Evolutionary conservation across 805 yeast genomes (phyloP).

Genomic region (Teunomyces aglyptinius): DNA sequence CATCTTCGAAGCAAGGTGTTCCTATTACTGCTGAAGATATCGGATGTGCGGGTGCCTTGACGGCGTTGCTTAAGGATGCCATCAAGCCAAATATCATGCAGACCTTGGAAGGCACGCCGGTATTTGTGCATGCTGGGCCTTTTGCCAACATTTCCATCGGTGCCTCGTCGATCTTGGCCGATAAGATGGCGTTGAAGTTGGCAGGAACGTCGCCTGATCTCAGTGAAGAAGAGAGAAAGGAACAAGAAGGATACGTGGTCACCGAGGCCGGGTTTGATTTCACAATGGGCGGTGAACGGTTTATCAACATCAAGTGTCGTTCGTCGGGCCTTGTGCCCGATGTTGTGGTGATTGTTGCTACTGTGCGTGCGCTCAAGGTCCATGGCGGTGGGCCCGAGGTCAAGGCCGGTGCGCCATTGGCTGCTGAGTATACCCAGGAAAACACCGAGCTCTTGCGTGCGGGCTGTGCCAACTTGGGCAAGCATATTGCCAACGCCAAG

Average conservation of each 20-base stretch:
- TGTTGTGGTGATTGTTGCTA: conserved; percentile 77
- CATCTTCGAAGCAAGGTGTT: conserved; percentile 62
- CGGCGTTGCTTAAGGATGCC: conserved; percentile 78
- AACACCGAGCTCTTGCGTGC: conserved; percentile 63
- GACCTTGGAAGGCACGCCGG: conserved; percentile 86
- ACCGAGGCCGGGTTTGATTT: conserved; percentile 90
- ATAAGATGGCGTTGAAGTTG: conserved; percentile 74
- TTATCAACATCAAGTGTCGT: conserved; percentile 78
- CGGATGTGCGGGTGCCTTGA: conserved; percentile 83
- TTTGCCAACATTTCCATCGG: conserved; percentile 87
- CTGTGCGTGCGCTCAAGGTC: conserved; percentile 78
- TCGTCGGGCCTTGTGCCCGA: conserved; percentile 79
- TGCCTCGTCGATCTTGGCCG: conserved; percentile 81
- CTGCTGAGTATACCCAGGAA: conserved; percentile 69
- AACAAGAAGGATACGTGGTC: conserved; percentile 70
- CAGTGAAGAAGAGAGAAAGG: conserved; percentile 40
- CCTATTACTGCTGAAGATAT: conserved; percentile 82
- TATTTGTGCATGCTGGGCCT: conserved; percentile 85
- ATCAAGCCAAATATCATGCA: conserved; percentile 86
- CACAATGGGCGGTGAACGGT: conserved; percentile 91
- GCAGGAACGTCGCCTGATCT: conserved; percentile 61
- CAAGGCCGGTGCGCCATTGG: conserved; percentile 78
- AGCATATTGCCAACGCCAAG: conserved; percentile 72
- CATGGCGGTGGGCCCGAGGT: conserved; percentile 91
- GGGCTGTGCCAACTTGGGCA: conserved; percentile 74